A percentile compares a stretch with the other conserved stretches of the same genome.
phyloP scores from a whole-genome alignment of 2,329 filamentous ascomycete species.

The Aspergillus latus region DNA sequence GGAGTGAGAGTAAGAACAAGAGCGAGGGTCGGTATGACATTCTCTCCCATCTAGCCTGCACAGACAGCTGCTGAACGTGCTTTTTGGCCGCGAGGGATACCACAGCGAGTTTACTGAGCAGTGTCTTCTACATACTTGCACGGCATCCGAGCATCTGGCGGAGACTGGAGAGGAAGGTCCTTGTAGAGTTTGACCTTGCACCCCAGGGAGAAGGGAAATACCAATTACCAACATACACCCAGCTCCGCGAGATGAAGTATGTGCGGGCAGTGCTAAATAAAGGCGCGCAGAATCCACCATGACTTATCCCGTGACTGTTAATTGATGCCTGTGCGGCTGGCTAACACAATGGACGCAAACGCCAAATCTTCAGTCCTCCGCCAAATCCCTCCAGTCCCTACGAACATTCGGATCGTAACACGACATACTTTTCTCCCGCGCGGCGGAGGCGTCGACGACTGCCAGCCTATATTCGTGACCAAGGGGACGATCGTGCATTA shows the following conservation, averaged over 20 bases:
- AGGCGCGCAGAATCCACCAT: not conserved
- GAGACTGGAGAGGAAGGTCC: conserved; percentile 7
- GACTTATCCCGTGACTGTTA: too few species aligned
- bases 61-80: conserved; percentile 51
- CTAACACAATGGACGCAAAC: conserved; percentile 7
- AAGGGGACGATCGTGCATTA: conserved; percentile 68
- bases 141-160: conserved; percentile 18
- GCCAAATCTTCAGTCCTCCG: conserved; percentile 43
- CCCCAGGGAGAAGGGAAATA: not conserved
- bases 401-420: conserved; percentile 44
- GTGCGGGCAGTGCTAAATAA: conserved; percentile 38
- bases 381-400: conserved; percentile 48
- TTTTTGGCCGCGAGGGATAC: conserved; percentile 56
- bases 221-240: conserved; percentile 17
- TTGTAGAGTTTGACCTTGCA: not conserved
- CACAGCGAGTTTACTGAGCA: conserved; percentile 49
- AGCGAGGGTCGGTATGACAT: conserved; percentile 43
- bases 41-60: conserved; percentile 48
- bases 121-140: conserved; percentile 27
- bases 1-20: not conserved
- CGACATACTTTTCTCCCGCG: conserved; percentile 46
- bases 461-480: conserved; percentile 62
- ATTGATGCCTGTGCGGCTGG: too few species aligned
- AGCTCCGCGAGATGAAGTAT: conserved; percentile 33
- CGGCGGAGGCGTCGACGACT: conserved; percentile 62